A percentile compares a stretch with the other conserved stretches of the same genome.
phyloP scores from a whole-genome alignment of 331 rosid genomes.

The Malus hybrid region DNA sequence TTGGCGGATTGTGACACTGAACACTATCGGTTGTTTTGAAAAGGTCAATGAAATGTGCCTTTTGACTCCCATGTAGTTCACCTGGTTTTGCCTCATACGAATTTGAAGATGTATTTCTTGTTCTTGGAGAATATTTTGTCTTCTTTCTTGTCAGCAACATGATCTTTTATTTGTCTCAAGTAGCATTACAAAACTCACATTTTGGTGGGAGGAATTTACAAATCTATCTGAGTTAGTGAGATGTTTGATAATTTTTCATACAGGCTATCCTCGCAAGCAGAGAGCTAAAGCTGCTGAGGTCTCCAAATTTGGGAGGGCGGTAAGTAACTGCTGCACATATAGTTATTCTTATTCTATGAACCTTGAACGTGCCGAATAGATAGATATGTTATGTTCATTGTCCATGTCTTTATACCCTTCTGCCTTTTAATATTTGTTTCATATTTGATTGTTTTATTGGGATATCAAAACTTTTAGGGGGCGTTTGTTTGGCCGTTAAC shows the following conservation, averaged over 20 bases:
- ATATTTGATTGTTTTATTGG: not conserved
- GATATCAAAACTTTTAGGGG: not conserved
- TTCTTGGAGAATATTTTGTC: not conserved
- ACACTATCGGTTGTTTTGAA: not conserved
- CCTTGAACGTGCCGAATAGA: not conserved
- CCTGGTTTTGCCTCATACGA: not conserved
- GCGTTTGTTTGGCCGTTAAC: too few species aligned
- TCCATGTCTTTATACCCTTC: not conserved
- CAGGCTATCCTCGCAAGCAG: slow-evolving; percentile 51
- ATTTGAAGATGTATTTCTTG: not conserved
- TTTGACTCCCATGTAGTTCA: not conserved
- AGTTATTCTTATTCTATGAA: not conserved
- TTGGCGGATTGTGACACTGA: not conserved
- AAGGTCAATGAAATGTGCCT: not conserved
- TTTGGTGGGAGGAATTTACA: not conserved
- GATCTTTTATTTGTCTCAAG: not conserved
- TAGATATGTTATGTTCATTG: not conserved
- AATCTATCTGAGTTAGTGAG: not conserved
- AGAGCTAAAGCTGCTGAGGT: slow-evolving; percentile 60
- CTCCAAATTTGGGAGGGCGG: slow-evolving; percentile 62
- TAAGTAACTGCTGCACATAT: slow-evolving; percentile 34
- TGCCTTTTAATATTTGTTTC: not conserved
- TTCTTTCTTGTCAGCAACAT: not conserved
- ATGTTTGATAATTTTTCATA: not conserved
- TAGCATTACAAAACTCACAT: not conserved